Evolutionary conservation across 2,329 filamentous ascomycete species (phyloP).

Genomic region (Colletotrichum sp.): DNA sequence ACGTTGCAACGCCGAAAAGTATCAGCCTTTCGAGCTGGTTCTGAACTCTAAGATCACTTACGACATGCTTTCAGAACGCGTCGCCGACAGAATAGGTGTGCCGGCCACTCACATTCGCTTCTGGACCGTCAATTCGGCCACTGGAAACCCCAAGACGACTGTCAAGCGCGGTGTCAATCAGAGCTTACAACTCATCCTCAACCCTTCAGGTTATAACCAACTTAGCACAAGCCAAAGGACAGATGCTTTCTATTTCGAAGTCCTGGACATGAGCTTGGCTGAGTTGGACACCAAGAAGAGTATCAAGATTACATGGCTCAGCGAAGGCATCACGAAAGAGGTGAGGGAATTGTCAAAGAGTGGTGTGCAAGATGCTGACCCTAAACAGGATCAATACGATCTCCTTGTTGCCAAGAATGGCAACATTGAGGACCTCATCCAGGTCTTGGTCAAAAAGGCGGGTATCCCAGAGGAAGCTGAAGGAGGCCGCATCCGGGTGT

Average conservation of each 20-base stretch:
- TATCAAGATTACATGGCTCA: constrained; percentile 82
- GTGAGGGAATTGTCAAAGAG: constrained; percentile 48
- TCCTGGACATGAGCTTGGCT: constrained; percentile 90
- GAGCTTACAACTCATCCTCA: constrained; percentile 80
- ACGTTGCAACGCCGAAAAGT: constrained; percentile 59
- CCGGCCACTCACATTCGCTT: constrained; percentile 90
- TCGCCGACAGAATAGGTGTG: constrained; percentile 77
- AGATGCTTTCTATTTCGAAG: constrained; percentile 89
- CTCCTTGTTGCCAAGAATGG: constrained; percentile 89
- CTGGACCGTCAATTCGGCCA: constrained; percentile 80
- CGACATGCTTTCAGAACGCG: constrained; percentile 83
- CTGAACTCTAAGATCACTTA: constrained; percentile 91
- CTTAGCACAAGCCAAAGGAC: constrained; percentile 72
- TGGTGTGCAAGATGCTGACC: neutral
- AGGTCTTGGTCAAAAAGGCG: constrained; percentile 79
- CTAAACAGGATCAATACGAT: constrained; percentile 72
- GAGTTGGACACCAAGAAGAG: constrained; percentile 93
- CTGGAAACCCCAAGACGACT: constrained; percentile 76
- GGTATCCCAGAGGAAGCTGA: constrained; percentile 76
- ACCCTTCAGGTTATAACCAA: constrained; percentile 74
- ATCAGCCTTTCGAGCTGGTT: constrained; percentile 74
- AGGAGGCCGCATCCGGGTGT: constrained; percentile 76
- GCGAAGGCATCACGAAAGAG: constrained; percentile 91
- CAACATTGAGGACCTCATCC: constrained; percentile 77
- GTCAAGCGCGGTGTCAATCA: constrained; percentile 76